Evolutionary conservation across 2,329 filamentous ascomycete genomes (phyloP).

Genomic region (Fusarium sarcochroum): DNA sequence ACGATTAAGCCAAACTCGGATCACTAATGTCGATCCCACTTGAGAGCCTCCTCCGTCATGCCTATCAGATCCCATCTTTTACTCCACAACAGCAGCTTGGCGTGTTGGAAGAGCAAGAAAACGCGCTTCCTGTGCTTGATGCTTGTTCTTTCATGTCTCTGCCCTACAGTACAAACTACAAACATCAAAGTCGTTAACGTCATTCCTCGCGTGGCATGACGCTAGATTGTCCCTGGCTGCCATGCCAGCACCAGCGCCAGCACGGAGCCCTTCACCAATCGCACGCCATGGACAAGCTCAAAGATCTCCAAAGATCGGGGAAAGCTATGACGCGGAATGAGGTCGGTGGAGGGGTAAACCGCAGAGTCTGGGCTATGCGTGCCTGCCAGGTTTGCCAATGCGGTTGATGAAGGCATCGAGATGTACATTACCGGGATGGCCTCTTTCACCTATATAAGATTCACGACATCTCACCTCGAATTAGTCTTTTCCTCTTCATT

Average conservation of each 20-base stretch:
- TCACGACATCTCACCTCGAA: constrained; percentile 1
- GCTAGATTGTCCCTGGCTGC: constrained; percentile 33
- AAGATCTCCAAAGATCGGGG: constrained; percentile 26
- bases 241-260: background rate
- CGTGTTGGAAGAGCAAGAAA: constrained; percentile 32
- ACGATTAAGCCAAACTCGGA: constrained; percentile 27
- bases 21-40: constrained; percentile 17
- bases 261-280: constrained; percentile 25
- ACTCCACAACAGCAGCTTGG: constrained; percentile 44
- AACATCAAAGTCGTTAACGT: constrained; percentile 41
- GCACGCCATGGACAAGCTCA: constrained; percentile 22
- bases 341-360: constrained; percentile 31
- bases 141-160: constrained; percentile 17
- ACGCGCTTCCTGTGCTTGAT: constrained; percentile 6
- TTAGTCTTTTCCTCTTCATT: background rate
- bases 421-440: constrained; percentile 18
- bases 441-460: constrained; percentile 44
- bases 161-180: constrained; percentile 14
- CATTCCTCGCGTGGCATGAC: constrained; percentile 44
- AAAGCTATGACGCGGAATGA: constrained; percentile 48
- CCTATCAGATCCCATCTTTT: constrained; percentile 16
- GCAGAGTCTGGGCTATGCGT: constrained; percentile 15
- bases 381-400: constrained; percentile 30
- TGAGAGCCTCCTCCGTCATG: constrained; percentile 44
- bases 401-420: constrained; percentile 33